These are phyloP conservation scores for Blastobotrys elegans DNA, from an alignment of 1,139 yeast genomes.

Conservation along the genomic window DNA sequence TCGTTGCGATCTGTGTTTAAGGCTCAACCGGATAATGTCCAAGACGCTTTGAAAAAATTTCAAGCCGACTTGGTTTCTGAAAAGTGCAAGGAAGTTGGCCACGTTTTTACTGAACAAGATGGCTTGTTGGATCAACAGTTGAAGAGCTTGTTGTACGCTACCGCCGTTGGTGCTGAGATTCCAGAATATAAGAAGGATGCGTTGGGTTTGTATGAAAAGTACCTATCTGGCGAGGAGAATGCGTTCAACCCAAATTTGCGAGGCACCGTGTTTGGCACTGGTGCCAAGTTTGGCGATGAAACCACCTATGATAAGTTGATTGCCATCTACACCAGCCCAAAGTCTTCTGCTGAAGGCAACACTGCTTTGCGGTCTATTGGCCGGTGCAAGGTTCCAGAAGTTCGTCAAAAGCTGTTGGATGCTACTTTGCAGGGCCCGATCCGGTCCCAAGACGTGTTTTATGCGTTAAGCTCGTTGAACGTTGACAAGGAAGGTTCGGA, in stretches of 20 bases:
- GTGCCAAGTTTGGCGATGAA: slow-evolving; percentile 59
- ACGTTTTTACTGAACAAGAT: slow-evolving; percentile 56
- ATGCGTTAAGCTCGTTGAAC: slow-evolving; percentile 69
- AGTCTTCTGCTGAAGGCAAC: slow-evolving; percentile 67
- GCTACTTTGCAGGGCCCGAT: slow-evolving; percentile 63
- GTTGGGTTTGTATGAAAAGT: slow-evolving; percentile 52
- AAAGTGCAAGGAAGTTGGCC: slow-evolving; percentile 60
- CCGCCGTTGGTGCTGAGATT: slow-evolving; percentile 63
- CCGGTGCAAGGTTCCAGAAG: slow-evolving; percentile 51
- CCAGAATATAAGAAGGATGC: slow-evolving; percentile 51
- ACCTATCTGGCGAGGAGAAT: slow-evolving; percentile 55
- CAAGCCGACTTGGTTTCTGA: slow-evolving; percentile 54
- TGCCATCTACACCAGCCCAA: slow-evolving; percentile 60
- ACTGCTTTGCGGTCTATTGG: slow-evolving; percentile 76
- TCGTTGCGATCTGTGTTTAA: slow-evolving; percentile 62
- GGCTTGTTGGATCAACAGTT: slow-evolving; percentile 70
- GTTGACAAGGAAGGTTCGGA: slow-evolving; percentile 57
- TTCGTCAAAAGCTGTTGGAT: slow-evolving; percentile 57
- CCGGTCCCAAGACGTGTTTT: slow-evolving; percentile 70
- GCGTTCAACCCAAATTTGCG: slow-evolving; percentile 83
- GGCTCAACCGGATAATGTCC: slow-evolving; percentile 57
- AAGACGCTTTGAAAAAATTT: slow-evolving; percentile 55
- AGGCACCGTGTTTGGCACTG: slow-evolving; percentile 60
- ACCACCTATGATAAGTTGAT: slow-evolving; percentile 58
- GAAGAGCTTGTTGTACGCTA: slow-evolving; percentile 64